phyloP scores from a whole-genome alignment of 164 flowering plant genomes.

The Litsea cubeba region DNA sequence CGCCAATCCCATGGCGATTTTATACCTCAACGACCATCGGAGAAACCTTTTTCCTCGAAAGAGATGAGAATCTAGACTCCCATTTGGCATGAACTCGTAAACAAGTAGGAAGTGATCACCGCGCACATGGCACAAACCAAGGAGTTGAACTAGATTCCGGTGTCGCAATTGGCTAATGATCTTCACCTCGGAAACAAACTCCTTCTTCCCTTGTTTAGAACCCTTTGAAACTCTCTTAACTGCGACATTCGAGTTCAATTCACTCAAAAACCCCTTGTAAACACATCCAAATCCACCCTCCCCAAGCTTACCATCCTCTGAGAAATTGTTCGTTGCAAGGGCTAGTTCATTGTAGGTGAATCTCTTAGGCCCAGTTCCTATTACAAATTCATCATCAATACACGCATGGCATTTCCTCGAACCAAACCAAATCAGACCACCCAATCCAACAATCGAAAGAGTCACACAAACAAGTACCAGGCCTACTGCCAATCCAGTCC shows the following conservation, averaged over 20 bases:
- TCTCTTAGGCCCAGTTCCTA: slow-evolving; percentile 23
- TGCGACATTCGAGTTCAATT: slow-evolving; percentile 11
- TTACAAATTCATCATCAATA: slow-evolving; percentile 17
- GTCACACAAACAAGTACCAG: background rate
- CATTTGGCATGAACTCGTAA: slow-evolving; percentile 48
- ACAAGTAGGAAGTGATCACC: slow-evolving; percentile 40
- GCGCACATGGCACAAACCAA: slow-evolving; percentile 47
- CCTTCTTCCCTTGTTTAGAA: slow-evolving; percentile 39
- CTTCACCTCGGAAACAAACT: slow-evolving; percentile 36
- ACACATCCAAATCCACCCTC: slow-evolving; percentile 31
- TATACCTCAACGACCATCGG: slow-evolving; percentile 32
- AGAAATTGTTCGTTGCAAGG: slow-evolving; percentile 16
- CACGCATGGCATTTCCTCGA: background rate
- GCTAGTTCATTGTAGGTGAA: slow-evolving; percentile 18
- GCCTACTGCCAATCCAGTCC: background rate
- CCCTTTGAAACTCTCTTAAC: slow-evolving; percentile 31
- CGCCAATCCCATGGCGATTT: slow-evolving; percentile 41
- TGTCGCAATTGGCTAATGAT: slow-evolving; percentile 41
- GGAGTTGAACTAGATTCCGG: slow-evolving; percentile 34
- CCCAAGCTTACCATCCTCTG: slow-evolving; percentile 20
- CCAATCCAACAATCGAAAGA: background rate
- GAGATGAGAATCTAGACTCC: slow-evolving; percentile 43
- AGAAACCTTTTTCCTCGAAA: slow-evolving; percentile 21
- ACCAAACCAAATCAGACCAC: background rate
- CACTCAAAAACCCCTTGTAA: slow-evolving; percentile 28